Evolutionary conservation across 129 eudicot species (phyloP).

Genomic region (Logfia minima): DNA sequence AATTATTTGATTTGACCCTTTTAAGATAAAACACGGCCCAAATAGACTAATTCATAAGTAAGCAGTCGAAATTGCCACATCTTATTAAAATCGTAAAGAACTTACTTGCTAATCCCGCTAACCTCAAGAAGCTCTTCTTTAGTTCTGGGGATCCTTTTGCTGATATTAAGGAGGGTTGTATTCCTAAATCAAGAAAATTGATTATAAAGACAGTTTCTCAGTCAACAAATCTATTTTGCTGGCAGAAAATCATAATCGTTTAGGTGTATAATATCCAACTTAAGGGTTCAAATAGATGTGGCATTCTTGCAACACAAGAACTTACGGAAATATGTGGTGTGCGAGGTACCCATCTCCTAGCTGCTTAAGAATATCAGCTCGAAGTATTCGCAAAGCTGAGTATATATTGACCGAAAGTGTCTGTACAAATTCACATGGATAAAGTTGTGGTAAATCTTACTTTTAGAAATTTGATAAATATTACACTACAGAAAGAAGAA

Average conservation of each 20-base stretch:
- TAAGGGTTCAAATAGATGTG: constrained; percentile 3
- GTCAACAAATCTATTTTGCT: constrained; percentile 7
- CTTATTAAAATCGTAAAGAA: constrained; percentile 1
- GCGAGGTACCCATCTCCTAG: neutral
- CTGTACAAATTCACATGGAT: neutral
- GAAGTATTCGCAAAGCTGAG: neutral
- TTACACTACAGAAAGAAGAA: neutral
- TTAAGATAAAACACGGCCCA: neutral
- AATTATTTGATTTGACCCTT: neutral
- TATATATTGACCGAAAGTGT: neutral
- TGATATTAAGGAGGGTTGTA: constrained; percentile 44
- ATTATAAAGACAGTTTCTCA: constrained; percentile 4
- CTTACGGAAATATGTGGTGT: neutral
- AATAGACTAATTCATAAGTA: constrained; percentile 1
- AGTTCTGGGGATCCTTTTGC: constrained; percentile 61
- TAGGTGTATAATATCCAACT: neutral
- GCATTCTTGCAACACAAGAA: neutral
- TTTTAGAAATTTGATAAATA: neutral
- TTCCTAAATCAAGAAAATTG: constrained; percentile 46
- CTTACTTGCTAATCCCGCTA: constrained; percentile 85
- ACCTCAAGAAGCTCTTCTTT: constrained; percentile 82
- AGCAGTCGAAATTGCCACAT: neutral
- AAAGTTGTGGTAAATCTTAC: neutral
- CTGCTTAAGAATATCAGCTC: neutral
- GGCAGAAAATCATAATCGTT: constrained; percentile 5